Conservation (phyloP, 768 basidiomycete species). For the Pisolithus microcarpus region DNA sequence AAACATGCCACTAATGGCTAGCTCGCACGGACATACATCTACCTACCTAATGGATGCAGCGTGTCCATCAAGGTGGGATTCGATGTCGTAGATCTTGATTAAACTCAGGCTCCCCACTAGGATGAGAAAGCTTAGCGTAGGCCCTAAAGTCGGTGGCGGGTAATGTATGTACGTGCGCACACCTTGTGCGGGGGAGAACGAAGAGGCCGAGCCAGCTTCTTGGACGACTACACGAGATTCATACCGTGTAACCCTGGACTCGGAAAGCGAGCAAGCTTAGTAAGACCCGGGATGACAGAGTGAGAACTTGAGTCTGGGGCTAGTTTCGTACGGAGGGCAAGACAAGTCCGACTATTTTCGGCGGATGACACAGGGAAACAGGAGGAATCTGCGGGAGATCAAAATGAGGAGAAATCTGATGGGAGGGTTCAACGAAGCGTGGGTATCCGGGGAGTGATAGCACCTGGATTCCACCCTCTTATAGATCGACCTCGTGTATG, state of each 20-base stretch:
- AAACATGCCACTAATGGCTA: not conserved
- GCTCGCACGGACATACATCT: too few relatives aligned
- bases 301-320: not conserved
- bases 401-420: slow-evolving; percentile 9
- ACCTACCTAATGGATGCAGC: not conserved
- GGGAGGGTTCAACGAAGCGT: slow-evolving; percentile 1
- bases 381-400: slow-evolving; percentile 9
- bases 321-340: not conserved
- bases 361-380: not conserved
- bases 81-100: not conserved
- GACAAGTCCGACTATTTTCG: not conserved
- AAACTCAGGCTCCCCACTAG: not conserved
- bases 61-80: not conserved
- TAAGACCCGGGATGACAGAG: not conserved
- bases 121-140: not conserved
- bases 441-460: not conserved
- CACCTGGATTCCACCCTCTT: not conserved
- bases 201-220: too few relatives aligned
- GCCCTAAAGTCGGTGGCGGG: too few relatives aligned
- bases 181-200: too few relatives aligned
- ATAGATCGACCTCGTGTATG: not conserved
- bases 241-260: too few relatives aligned
- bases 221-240: too few relatives aligned
- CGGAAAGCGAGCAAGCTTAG: not conserved
- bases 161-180: too few relatives aligned